These are phyloP conservation scores for Nephelium lappaceum DNA, from an alignment of 345 rosid genomes.

Conservation along the genomic window DNA sequence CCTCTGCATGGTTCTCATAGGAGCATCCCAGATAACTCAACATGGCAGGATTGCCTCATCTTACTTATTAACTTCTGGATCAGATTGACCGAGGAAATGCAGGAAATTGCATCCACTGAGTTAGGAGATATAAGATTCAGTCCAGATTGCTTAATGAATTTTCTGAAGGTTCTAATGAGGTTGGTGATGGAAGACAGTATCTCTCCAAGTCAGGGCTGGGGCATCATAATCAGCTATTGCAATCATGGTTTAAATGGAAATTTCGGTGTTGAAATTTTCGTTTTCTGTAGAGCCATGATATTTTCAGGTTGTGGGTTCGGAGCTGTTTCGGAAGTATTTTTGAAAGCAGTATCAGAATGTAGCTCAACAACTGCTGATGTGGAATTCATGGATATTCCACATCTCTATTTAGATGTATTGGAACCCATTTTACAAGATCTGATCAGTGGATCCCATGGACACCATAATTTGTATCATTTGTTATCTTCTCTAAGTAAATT, in stretches of 20 bases:
- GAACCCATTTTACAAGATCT: constrained; percentile 67
- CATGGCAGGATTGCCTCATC: constrained; percentile 94
- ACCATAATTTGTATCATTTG: constrained; percentile 54
- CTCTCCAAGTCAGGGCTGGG: constrained; percentile 94
- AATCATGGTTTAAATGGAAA: constrained; percentile 56
- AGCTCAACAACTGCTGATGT: constrained; percentile 25
- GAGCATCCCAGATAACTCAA: constrained; percentile 76
- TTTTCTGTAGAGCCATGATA: constrained; percentile 78
- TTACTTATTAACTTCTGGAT: constrained; percentile 78
- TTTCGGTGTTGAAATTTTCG: constrained; percentile 45
- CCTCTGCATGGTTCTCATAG: constrained; percentile 42
- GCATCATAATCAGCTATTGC: constrained; percentile 55
- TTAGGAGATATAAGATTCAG: constrained; percentile 41
- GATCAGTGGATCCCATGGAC: constrained; percentile 47
- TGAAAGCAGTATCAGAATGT: constrained; percentile 43
- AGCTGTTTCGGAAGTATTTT: constrained; percentile 69
- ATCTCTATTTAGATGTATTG: constrained; percentile 58
- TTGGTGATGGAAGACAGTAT: constrained; percentile 85
- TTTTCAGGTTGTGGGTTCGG: constrained; percentile 85
- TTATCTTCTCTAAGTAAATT: constrained; percentile 77
- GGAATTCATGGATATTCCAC: constrained; percentile 53
- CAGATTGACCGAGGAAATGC: constrained; percentile 77
- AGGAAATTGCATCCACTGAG: constrained; percentile 45
- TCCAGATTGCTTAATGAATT: constrained; percentile 58
- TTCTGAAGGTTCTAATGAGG: constrained; percentile 66